Evolutionary conservation across 225 moss, liverwort and hornwort species (phyloP).

Genomic region (Ulota crispa): DNA sequence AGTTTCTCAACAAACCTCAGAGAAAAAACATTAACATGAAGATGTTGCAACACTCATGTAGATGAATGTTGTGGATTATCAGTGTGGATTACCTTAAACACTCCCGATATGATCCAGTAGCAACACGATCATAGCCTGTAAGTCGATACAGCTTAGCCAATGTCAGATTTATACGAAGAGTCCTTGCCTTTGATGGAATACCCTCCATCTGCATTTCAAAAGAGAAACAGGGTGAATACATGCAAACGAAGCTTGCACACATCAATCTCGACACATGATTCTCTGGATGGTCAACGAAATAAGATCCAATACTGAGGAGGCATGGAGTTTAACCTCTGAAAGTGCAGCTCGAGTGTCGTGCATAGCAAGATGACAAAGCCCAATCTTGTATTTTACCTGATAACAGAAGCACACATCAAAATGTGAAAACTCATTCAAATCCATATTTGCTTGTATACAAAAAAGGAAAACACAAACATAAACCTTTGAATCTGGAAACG

Average conservation of each 20-base stretch:
- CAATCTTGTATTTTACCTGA: conserved; percentile 87
- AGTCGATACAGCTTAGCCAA: conserved; percentile 81
- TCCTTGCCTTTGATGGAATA: conserved; percentile 80
- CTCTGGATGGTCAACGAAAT: background rate
- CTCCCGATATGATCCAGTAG: conserved; percentile 79
- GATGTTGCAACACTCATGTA: background rate
- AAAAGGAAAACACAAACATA: background rate
- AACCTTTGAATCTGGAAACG: background rate
- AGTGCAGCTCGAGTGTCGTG: conserved; percentile 85
- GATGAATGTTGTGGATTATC: background rate
- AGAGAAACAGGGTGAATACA: background rate
- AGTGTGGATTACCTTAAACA: conserved; percentile 56
- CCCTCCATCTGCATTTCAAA: conserved; percentile 77
- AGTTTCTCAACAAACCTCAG: background rate
- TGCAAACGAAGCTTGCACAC: background rate
- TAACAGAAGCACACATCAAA: background rate
- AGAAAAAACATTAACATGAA: background rate
- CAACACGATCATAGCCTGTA: conserved; percentile 82
- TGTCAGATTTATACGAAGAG: conserved; percentile 79
- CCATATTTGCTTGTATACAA: background rate
- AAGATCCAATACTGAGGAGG: background rate
- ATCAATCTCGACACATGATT: background rate
- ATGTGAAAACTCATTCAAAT: background rate
- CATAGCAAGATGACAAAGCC: conserved; percentile 81
- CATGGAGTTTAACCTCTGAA: conserved; percentile 58